Base-by-base conservation (phyloP, 2,329 filamentous ascomycete genomes). In the Dothistroma septosporum region DNA sequence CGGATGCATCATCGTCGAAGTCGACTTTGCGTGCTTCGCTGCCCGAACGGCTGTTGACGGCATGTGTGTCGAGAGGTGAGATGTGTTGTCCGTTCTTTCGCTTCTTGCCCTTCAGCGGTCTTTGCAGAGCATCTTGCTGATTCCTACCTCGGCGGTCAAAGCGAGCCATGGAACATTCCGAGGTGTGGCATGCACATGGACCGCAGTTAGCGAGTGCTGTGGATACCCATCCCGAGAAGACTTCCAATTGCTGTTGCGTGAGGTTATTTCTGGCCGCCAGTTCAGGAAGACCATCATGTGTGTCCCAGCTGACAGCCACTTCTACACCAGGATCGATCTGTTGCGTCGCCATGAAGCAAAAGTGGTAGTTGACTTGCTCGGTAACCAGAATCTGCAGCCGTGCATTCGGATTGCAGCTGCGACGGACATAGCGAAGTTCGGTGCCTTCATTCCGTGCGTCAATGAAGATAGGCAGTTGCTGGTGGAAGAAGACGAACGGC, bases 351-450 rank as follows among this genome's bases (percentile, higher is more conserved):
- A 96, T 86, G 64, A 97, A 87, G 84, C 93, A 97, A 74, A 97
- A 96, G 72, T 94, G 91, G 71, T 93, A 96, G 66, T 93, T 88
- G 0, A 86, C 87, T 3, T 84, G 83, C 52, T 86, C 87, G 1
- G 90, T 90, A 53, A 97, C 84, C 66, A 92, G 90, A 0, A 92
- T 95, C 72, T 94, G 92, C 69, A 97, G 80, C 33, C 85, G 83
- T n/a, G 94, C 86, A 71, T 97, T 99, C 1, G 94, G 91, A 63
- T 85, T 86, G 78, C 94, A 99, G 70, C 94, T 97, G 66, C 93
- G 86, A 59, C 94, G 86, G n/a, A 95, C 87, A 72, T 94, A 97
- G 49, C 94, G 89, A 60, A 94, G 87, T 37, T 86, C 79, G 4
- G 91, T 96, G 22, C 93, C 94, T 77, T 96, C 91, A 73, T 85